Evolutionary conservation across 129 eudicot species (phyloP).

Genomic region (Artemisia argyi): DNA sequence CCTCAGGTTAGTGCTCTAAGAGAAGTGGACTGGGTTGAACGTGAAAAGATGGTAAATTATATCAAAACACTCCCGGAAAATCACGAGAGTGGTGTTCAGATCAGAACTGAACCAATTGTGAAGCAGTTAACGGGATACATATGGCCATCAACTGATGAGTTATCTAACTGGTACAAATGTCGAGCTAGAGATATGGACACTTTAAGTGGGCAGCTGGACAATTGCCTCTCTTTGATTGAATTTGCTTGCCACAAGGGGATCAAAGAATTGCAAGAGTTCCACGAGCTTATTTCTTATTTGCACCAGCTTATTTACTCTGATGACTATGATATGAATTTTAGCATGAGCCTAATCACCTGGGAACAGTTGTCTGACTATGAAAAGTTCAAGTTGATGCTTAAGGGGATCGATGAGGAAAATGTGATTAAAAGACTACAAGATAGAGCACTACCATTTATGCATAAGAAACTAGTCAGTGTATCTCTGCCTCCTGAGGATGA

Average conservation of each 20-base stretch:
- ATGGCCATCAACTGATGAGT: slow-evolving; percentile 76
- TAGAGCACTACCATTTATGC: slow-evolving; percentile 82
- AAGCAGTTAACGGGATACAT: slow-evolving; percentile 46
- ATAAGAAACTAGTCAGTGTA: slow-evolving; percentile 20
- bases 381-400: slow-evolving; percentile 75
- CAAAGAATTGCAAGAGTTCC: slow-evolving; percentile 63
- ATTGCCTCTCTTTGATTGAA: slow-evolving; percentile 71
- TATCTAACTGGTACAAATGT: slow-evolving; percentile 72
- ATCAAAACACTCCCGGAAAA: slow-evolving; percentile 41
- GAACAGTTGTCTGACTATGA: slow-evolving; percentile 82
- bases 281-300: slow-evolving; percentile 59
- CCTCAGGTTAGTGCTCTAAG: slow-evolving; percentile 62
- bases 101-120: slow-evolving; percentile 75
- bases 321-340: slow-evolving; percentile 50
- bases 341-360: slow-evolving; percentile 71
- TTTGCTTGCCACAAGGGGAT: slow-evolving; percentile 74
- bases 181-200: slow-evolving; percentile 90
- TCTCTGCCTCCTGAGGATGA: slow-evolving; percentile 22
- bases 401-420: slow-evolving; percentile 73
- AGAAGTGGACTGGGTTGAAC: slow-evolving; percentile 95
- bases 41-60: slow-evolving; percentile 55
- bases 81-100: slow-evolving; percentile 42
- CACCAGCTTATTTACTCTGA: slow-evolving; percentile 78
- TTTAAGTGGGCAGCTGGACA: slow-evolving; percentile 87
- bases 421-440: slow-evolving; percentile 51